A percentile compares a stretch with the other conserved stretches of the same genome.
These are phyloP conservation scores for Skeletonema grethae DNA, from an alignment of 108 stramenopile species.

Conservation along the genomic window DNA sequence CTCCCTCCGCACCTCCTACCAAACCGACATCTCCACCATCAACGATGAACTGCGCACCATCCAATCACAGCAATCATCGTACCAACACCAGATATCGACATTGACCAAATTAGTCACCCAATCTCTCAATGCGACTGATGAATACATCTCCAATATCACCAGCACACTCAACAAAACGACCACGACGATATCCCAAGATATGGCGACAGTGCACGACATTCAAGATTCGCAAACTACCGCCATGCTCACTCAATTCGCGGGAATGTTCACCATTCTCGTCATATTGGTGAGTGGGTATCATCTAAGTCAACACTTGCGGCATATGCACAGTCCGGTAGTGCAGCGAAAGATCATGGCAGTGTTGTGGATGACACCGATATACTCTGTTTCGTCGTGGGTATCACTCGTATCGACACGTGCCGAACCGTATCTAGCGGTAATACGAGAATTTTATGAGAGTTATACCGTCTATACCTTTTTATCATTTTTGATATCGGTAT, in stretches of 20 bases:
- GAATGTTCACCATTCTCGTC: constrained; percentile 79
- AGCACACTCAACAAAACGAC: constrained; percentile 26
- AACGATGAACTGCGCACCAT: constrained; percentile 9
- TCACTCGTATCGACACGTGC: constrained; percentile 60
- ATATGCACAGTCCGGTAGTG: constrained; percentile 78
- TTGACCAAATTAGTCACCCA: constrained; percentile 28
- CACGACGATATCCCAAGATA: constrained; percentile 30
- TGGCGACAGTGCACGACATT: constrained; percentile 28
- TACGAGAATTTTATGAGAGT: constrained; percentile 81
- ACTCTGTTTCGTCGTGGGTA: constrained; percentile 74
- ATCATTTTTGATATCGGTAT: constrained; percentile 45
- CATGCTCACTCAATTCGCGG: constrained; percentile 70
- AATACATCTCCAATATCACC: constrained; percentile 44
- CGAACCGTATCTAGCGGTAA: constrained; percentile 67
- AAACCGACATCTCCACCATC: constrained; percentile 19
- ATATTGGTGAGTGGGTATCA: constrained; percentile 82
- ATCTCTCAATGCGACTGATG: constrained; percentile 35
- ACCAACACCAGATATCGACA: constrained; percentile 18
- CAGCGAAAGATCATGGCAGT: constrained; percentile 87
- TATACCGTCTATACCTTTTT: constrained; percentile 63
- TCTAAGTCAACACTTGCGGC: constrained; percentile 73
- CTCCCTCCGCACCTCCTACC: constrained; percentile 18
- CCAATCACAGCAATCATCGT: constrained; percentile 30
- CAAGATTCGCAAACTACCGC: constrained; percentile 50
- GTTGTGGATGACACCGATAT: constrained; percentile 92